Percentiles rank a stretch among this genome's conserved stretches.
phyloP scores from a whole-genome alignment of 2,329 filamentous ascomycete species.

The Dactylellina cionopaga region DNA sequence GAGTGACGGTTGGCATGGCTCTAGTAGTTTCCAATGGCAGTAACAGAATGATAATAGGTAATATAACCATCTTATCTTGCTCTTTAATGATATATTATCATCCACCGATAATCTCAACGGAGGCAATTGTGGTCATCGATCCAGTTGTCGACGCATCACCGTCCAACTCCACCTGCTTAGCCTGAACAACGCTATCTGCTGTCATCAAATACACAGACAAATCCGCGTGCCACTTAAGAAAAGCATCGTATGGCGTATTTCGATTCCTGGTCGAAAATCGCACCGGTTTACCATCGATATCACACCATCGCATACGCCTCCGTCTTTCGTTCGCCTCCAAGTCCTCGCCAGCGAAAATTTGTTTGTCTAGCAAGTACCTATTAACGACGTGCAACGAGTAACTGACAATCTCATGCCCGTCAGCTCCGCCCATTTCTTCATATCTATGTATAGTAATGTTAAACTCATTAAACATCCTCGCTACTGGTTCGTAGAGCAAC shows the following conservation, averaged over 20 bases:
- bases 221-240: conserved; percentile 12
- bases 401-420: background rate
- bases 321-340: conserved; percentile 7
- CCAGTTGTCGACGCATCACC: background rate
- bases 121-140: background rate
- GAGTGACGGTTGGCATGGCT: background rate
- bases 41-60: background rate
- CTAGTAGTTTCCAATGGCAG: background rate
- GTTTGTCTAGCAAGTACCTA: background rate
- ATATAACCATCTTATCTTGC: too few relatives aligned
- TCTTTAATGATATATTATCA: background rate
- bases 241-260: conserved; percentile 4
- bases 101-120: background rate
- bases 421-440: background rate
- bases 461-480: conserved; percentile 24
- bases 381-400: conserved; percentile 12
- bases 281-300: conserved; percentile 25
- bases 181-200: background rate
- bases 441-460: conserved; percentile 21
- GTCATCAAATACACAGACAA: background rate
- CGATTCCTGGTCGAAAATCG: background rate
- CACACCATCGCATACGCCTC: background rate
- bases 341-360: conserved; percentile 23
- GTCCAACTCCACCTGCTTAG: background rate
- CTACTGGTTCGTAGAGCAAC: conserved; percentile 12